Conservation (phyloP, 805 yeast species). For the Nakazawaea holstii region DNA sequence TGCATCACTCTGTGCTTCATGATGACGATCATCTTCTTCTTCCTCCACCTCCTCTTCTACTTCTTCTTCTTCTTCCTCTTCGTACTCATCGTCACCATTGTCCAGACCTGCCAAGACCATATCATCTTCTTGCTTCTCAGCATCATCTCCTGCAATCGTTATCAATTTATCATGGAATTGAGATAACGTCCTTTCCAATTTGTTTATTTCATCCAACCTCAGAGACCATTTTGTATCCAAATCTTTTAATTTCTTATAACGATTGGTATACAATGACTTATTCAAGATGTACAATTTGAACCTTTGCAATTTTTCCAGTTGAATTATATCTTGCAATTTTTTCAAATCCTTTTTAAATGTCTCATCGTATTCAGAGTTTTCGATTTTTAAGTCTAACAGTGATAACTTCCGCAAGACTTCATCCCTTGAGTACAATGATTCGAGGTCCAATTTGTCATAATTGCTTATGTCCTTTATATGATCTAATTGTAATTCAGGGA, state of each 20-base stretch:
- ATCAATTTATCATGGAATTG: neutral
- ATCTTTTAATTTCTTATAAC: slow-evolving; percentile 9
- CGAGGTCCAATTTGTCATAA: slow-evolving; percentile 2
- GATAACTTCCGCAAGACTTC: slow-evolving; percentile 2
- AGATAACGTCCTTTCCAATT: slow-evolving; percentile 1
- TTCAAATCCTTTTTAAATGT: neutral
- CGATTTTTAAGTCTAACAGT: neutral
- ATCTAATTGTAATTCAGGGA: slow-evolving; percentile 6
- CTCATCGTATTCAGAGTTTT: neutral
- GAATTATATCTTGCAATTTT: slow-evolving; percentile 1
- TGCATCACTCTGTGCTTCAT: slow-evolving; percentile 22
- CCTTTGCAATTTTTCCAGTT: slow-evolving; percentile 8
- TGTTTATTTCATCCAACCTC: slow-evolving; percentile 2
- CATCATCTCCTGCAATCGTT: neutral
- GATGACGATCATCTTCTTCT: slow-evolving; percentile 16
- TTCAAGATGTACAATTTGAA: slow-evolving; percentile 10
- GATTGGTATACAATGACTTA: slow-evolving; percentile 3
- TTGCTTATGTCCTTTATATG: neutral
- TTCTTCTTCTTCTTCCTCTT: slow-evolving; percentile 14
- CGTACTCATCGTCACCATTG: slow-evolving; percentile 2
- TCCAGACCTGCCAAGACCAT: slow-evolving; percentile 4
- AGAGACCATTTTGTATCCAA: slow-evolving; percentile 5
- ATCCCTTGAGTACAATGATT: slow-evolving; percentile 2
- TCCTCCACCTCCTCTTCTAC: slow-evolving; percentile 19
- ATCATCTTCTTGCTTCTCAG: slow-evolving; percentile 7